Evolutionary conservation across 257 asterid genomes (phyloP).

Genomic region (Coffea eugenioides): DNA sequence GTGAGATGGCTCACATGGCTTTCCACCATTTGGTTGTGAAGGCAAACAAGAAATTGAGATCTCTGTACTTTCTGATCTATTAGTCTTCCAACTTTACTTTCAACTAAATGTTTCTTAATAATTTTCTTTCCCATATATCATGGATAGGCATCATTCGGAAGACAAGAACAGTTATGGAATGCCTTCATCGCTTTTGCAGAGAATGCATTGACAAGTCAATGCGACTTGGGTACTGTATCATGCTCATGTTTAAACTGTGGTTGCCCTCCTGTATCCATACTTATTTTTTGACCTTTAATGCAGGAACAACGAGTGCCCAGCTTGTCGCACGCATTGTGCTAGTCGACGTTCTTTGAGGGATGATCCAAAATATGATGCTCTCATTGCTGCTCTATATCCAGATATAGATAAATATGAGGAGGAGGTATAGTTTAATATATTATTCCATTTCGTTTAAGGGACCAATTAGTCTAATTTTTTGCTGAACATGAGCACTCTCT

Average conservation of each 20-base stretch:
- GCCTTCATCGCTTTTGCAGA: slow-evolving; percentile 98
- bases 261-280: slow-evolving; percentile 17
- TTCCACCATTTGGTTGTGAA: neutral
- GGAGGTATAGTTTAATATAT: slow-evolving; percentile 58
- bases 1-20: neutral
- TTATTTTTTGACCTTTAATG: slow-evolving; percentile 23
- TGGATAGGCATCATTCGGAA: slow-evolving; percentile 86
- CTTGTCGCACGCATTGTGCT: slow-evolving; percentile 99
- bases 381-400: slow-evolving; percentile 82
- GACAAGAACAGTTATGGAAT: slow-evolving; percentile 99
- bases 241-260: slow-evolving; percentile 19
- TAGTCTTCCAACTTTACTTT: neutral
- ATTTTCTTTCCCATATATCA: slow-evolving; percentile 22
- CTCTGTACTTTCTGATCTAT: neutral
- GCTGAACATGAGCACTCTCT: slow-evolving; percentile 16
- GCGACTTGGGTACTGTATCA: slow-evolving; percentile 80
- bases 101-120: slow-evolving; percentile 7
- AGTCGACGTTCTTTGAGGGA: slow-evolving; percentile 99
- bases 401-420: slow-evolving; percentile 94
- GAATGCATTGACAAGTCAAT: slow-evolving; percentile 99
- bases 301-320: slow-evolving; percentile 98
- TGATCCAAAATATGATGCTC: slow-evolving; percentile 96
- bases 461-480: slow-evolving; percentile 16
- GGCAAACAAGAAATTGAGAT: neutral
- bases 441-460: slow-evolving; percentile 22